These are phyloP conservation scores for Cutaneotrichosporon sp. DNA, from an alignment of 1,284 basidiomycete genomes.

Conservation along the genomic window DNA sequence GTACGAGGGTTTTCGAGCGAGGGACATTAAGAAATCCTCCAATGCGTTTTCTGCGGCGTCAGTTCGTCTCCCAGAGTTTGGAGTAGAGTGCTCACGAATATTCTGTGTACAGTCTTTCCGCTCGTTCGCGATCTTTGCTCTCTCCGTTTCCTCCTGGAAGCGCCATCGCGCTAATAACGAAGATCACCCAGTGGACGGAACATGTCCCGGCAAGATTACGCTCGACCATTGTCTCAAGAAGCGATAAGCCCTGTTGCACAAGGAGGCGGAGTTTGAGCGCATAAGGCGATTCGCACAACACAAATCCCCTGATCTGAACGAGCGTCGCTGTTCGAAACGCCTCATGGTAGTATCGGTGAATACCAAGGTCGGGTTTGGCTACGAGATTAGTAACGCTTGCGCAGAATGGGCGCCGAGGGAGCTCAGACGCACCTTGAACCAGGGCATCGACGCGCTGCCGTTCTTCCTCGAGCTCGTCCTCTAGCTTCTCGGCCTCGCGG, in stretches of 20 bases:
- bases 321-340: neutral
- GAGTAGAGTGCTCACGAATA: neutral
- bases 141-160: neutral
- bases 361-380: neutral
- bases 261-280: neutral
- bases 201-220: neutral
- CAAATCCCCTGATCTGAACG: neutral
- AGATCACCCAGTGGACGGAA: neutral
- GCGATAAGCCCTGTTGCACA: neutral
- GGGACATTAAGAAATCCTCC: neutral
- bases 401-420: no score
- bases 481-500: neutral
- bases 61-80: neutral
- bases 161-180: neutral
- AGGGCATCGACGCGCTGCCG: neutral
- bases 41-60: neutral
- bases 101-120: neutral
- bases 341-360: neutral
- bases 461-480: neutral
- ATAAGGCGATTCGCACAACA: neutral
- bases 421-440: neutral
- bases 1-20: neutral
- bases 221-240: neutral
- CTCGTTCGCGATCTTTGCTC: neutral
- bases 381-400: neutral